Evolutionary conservation across 345 rosid genomes (phyloP).

Genomic region (Sapria himalayana): DNA sequence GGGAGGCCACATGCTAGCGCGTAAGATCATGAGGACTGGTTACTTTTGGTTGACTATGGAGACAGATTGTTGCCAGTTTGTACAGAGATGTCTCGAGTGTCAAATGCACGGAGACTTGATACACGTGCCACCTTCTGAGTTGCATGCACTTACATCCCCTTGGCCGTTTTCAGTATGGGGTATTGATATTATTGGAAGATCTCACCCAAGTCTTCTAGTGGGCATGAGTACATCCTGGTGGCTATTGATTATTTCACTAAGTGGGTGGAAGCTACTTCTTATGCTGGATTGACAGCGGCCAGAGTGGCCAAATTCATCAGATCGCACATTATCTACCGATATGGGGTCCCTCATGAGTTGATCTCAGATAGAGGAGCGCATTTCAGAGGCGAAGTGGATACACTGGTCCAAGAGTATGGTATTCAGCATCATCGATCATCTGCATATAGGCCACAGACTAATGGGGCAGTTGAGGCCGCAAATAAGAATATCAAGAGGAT

Average conservation of each 20-base stretch:
- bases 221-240: not conserved
- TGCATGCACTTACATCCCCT: not conserved
- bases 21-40: not conserved
- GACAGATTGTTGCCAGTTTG: not conserved
- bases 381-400: too few relatives aligned
- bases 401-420: too few relatives aligned
- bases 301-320: too few relatives aligned
- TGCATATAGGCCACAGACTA: too few relatives aligned
- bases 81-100: not conserved
- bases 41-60: not conserved
- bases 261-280: too few relatives aligned
- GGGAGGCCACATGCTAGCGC: not conserved
- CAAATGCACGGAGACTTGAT: not conserved
- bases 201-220: not conserved
- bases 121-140: not conserved
- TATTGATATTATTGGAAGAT: not conserved
- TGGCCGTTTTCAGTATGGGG: not conserved
- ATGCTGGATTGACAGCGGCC: too few relatives aligned
- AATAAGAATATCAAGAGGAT: too few relatives aligned
- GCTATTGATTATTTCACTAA: conserved; percentile 3
- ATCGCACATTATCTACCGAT: not conserved
- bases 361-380: too few relatives aligned
- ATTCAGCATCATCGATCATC: not conserved
- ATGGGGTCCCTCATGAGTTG: too few relatives aligned
- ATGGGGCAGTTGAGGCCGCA: too few relatives aligned